A percentile compares a stretch with the other conserved stretches of the same genome.
Evolutionary conservation across 2,329 filamentous ascomycete species (phyloP).

Genomic region (Hypocrella siamensis): DNA sequence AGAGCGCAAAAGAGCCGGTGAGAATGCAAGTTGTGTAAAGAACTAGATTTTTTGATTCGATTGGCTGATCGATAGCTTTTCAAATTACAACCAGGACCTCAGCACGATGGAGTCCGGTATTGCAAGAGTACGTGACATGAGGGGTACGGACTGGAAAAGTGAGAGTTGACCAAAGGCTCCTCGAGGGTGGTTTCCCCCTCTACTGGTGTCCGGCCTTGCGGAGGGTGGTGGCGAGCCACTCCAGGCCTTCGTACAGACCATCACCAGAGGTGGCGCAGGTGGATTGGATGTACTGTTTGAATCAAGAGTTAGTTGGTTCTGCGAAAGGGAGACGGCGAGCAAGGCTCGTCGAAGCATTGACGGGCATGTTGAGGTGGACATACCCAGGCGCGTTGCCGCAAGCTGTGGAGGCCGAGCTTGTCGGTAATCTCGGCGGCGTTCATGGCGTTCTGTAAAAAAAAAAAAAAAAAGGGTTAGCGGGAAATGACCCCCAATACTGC

Average conservation of each 20-base stretch:
- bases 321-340: slow-evolving; percentile 6
- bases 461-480: too few species aligned
- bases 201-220: slow-evolving; percentile 57
- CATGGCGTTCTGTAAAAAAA: slow-evolving; percentile 98
- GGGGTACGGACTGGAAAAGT: slow-evolving; percentile 5
- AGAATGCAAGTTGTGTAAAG: slow-evolving; percentile 16
- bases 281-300: slow-evolving; percentile 84
- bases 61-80: slow-evolving; percentile 38
- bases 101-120: slow-evolving; percentile 24
- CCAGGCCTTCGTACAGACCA: slow-evolving; percentile 98
- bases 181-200: slow-evolving; percentile 26
- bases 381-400: slow-evolving; percentile 99
- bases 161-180: slow-evolving; percentile 15
- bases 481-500: too few species aligned
- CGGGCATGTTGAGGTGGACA: slow-evolving; percentile 26
- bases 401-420: slow-evolving; percentile 97
- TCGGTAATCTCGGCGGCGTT: slow-evolving; percentile 99
- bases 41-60: slow-evolving; percentile 31
- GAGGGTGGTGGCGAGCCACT: slow-evolving; percentile 76
- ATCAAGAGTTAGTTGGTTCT: slow-evolving; percentile 6
- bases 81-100: slow-evolving; percentile 43
- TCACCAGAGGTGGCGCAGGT: slow-evolving; percentile 98
- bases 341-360: background rate
- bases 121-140: slow-evolving; percentile 22
- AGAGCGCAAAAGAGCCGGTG: slow-evolving; percentile 8